These are phyloP conservation scores for Globisporangium yorkense DNA, from an alignment of 352 stramenopile species.

Conservation along the genomic window DNA sequence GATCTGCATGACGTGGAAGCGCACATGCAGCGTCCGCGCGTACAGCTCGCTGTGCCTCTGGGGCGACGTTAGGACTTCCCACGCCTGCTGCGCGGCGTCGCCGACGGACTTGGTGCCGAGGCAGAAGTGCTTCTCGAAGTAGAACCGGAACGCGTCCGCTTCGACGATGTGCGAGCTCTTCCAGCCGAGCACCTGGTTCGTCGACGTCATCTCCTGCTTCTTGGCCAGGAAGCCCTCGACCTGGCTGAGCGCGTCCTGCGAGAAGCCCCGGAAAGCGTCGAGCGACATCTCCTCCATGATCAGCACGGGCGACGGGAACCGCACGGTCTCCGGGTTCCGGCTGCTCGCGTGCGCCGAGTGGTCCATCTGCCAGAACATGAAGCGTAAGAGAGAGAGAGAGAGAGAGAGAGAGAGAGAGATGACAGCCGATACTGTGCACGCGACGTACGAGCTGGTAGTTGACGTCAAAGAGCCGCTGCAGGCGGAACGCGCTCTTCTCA, in stretches of 20 bases:
- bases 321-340: constrained; percentile 22
- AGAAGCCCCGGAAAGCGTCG: constrained; percentile 38
- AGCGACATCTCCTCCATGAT: constrained; percentile 61
- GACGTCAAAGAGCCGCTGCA: constrained; percentile 49
- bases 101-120: constrained; percentile 13
- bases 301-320: constrained; percentile 31
- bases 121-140: constrained; percentile 45
- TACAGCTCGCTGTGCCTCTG: constrained; percentile 44
- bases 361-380: constrained; percentile 23
- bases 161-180: constrained; percentile 44
- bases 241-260: constrained; percentile 31
- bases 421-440: not conserved
- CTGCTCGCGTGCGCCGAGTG: constrained; percentile 32
- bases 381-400: not conserved
- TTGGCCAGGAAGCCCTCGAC: constrained; percentile 36
- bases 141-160: constrained; percentile 43
- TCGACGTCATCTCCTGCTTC: constrained; percentile 40
- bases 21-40: constrained; percentile 40
- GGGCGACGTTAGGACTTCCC: constrained; percentile 39
- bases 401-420: not conserved
- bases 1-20: constrained; percentile 52
- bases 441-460: constrained; percentile 41
- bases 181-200: constrained; percentile 41
- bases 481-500: constrained; percentile 44
- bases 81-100: constrained; percentile 27